Evolutionary conservation across 2,329 filamentous ascomycete species (phyloP).

Genomic region (Chrysoporthe austroafricana): DNA sequence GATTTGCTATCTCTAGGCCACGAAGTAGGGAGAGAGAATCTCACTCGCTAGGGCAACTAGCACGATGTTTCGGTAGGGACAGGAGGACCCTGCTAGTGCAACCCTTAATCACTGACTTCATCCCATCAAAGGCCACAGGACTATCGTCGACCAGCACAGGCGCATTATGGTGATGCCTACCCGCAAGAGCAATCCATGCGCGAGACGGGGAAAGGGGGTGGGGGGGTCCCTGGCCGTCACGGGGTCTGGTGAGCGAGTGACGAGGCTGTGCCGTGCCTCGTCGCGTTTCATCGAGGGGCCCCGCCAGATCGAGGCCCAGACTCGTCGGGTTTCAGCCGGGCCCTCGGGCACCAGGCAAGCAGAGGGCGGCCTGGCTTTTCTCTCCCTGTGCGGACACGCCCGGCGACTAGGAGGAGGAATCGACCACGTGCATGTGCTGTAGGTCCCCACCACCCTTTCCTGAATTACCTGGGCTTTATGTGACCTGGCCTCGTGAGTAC

Average conservation of each 20-base stretch:
- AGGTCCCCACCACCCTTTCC: too few relatives aligned
- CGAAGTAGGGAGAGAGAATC: too few relatives aligned
- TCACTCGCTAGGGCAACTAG: too few relatives aligned
- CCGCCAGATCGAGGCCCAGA: conserved; percentile 14
- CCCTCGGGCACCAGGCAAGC: not conserved
- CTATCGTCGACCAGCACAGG: not conserved
- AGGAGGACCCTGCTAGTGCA: not conserved
- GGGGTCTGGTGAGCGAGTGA: too few relatives aligned
- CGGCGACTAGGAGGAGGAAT: too few relatives aligned
- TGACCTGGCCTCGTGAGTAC: too few relatives aligned
- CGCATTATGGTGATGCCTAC: too few relatives aligned
- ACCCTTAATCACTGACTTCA: not conserved
- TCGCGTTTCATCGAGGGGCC: conserved; percentile 20
- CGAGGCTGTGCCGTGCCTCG: not conserved
- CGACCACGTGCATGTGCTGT: too few relatives aligned
- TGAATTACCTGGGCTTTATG: too few relatives aligned
- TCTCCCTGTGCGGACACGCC: not conserved
- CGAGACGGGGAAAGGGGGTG: not conserved
- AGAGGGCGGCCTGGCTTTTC: not conserved
- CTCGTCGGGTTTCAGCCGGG: conserved; percentile 25
- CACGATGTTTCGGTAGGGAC: not conserved
- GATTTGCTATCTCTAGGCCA: too few relatives aligned
- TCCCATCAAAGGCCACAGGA: not conserved
- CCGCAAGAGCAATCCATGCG: too few relatives aligned
- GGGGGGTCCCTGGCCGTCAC: too few relatives aligned